Conservation (phyloP, 2,329 filamentous ascomycete species). For the Dactylellina sp. region DNA sequence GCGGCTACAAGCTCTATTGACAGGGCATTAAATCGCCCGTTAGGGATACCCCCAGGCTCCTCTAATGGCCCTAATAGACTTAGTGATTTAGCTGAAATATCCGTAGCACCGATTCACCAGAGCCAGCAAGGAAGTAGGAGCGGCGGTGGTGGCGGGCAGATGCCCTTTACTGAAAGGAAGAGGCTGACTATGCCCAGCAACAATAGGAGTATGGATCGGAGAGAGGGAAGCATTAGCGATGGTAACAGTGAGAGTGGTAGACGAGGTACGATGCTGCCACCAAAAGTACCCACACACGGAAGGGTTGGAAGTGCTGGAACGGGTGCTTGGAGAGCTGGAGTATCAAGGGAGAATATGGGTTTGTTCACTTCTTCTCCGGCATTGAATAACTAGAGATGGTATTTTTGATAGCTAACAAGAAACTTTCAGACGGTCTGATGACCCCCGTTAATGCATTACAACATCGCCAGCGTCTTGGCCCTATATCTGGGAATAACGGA, state of each 20-base stretch:
- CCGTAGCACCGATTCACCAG: not conserved
- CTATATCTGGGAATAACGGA: not conserved
- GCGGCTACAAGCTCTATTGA: slow-evolving; percentile 69
- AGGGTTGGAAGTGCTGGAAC: slow-evolving; percentile 22
- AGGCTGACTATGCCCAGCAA: slow-evolving; percentile 36
- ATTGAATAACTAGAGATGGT: not conserved
- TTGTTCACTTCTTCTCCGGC: not conserved
- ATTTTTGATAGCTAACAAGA: not conserved
- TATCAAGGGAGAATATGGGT: slow-evolving; percentile 29
- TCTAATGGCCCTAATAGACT: slow-evolving; percentile 19
- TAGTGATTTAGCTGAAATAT: not conserved
- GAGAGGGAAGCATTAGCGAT: slow-evolving; percentile 36
- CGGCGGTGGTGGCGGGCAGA: not conserved
- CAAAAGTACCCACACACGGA: slow-evolving; percentile 12
- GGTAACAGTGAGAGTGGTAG: slow-evolving; percentile 36
- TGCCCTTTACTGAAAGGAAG: slow-evolving; percentile 14
- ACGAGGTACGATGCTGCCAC: slow-evolving; percentile 14
- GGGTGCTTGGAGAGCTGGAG: slow-evolving; percentile 1
- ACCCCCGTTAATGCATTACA: slow-evolving; percentile 16
- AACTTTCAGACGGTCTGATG: not conserved
- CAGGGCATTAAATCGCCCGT: slow-evolving; percentile 3
- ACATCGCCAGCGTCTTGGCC: slow-evolving; percentile 23
- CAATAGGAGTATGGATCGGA: slow-evolving; percentile 15
- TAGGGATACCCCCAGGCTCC: slow-evolving; percentile 12
- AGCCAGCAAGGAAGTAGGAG: slow-evolving; percentile 2